phyloP scores from a whole-genome alignment of 768 basidiomycete genomes.

The Botryobasidium botryosum region DNA sequence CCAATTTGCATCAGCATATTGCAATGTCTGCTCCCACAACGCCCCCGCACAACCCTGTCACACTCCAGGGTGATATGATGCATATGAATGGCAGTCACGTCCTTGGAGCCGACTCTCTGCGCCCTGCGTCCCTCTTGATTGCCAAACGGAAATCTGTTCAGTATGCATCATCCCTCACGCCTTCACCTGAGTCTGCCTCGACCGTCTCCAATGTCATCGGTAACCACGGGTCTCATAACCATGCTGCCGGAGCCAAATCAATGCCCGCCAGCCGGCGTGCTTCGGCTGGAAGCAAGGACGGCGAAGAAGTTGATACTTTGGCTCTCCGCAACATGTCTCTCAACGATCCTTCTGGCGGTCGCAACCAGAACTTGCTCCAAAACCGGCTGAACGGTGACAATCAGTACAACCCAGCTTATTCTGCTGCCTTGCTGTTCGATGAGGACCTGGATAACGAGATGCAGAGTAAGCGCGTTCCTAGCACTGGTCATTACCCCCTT shows the following conservation, averaged over 20 bases:
- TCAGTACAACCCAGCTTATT: no score
- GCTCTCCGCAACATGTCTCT: slow-evolving; percentile 45
- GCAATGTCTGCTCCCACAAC: slow-evolving; percentile 84
- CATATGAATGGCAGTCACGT: no score
- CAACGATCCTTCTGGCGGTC: slow-evolving; percentile 15
- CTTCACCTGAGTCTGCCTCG: slow-evolving; percentile 48
- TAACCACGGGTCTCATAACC: slow-evolving; percentile 19
- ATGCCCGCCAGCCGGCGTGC: slow-evolving; percentile 87
- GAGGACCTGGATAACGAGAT: slow-evolving; percentile 89
- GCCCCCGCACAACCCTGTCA: slow-evolving; percentile 60
- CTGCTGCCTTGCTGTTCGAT: slow-evolving; percentile 52
- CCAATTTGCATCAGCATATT: slow-evolving; percentile 40
- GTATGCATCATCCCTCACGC: slow-evolving; percentile 60
- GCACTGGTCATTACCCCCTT: no score
- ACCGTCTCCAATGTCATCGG: slow-evolving; percentile 30
- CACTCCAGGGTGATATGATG: slow-evolving; percentile 33
- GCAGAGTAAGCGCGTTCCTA: slow-evolving; percentile 45
- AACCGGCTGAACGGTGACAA: background rate
- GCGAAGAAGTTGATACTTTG: slow-evolving; percentile 30
- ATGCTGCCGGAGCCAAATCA: slow-evolving; percentile 59
- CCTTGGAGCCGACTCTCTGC: no score
- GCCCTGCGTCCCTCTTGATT: no score
- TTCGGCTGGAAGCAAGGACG: slow-evolving; percentile 69
- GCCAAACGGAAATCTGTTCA: slow-evolving; percentile 82
- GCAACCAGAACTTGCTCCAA: background rate